A percentile compares a stretch with the other conserved stretches of the same genome.
These are phyloP conservation scores for Chlamydomonas asymmetrica DNA, from an alignment of 139 green algal genomes.

Conservation along the genomic window DNA sequence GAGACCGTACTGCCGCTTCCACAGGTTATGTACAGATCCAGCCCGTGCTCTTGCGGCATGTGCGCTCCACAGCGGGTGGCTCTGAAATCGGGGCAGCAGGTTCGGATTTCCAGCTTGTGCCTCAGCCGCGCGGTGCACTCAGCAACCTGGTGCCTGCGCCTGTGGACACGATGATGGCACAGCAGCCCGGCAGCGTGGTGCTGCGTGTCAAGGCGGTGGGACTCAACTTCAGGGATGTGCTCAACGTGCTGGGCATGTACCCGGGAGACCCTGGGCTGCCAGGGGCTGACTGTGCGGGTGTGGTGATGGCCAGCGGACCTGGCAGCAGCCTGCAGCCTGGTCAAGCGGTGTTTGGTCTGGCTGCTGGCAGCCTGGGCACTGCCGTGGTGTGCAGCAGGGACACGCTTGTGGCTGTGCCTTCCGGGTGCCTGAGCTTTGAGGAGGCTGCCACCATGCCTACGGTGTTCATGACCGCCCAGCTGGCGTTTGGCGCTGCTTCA, in stretches of 20 bases:
- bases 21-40: no score
- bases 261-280: conserved; percentile 77
- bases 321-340: conserved; percentile 38
- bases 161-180: background rate
- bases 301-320: conserved; percentile 54
- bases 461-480: conserved; percentile 79
- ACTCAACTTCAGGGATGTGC: conserved; percentile 82
- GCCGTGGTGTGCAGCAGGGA: conserved; percentile 46
- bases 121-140: conserved; percentile 50
- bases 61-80: no score
- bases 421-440: conserved; percentile 61
- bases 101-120: conserved; percentile 48
- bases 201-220: conserved; percentile 76
- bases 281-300: conserved; percentile 78
- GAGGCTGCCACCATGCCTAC: conserved; percentile 74
- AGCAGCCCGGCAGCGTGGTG: conserved; percentile 32
- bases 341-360: conserved; percentile 81
- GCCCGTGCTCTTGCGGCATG: no score
- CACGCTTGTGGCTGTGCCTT: conserved; percentile 69
- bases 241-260: conserved; percentile 84
- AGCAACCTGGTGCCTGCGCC: conserved; percentile 44
- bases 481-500: conserved; percentile 54
- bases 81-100: no score
- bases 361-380: conserved; percentile 71
- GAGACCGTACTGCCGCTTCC: no score